Conservation (phyloP, 176 grass and related monocot species). For the Triticum timopheevii region DNA sequence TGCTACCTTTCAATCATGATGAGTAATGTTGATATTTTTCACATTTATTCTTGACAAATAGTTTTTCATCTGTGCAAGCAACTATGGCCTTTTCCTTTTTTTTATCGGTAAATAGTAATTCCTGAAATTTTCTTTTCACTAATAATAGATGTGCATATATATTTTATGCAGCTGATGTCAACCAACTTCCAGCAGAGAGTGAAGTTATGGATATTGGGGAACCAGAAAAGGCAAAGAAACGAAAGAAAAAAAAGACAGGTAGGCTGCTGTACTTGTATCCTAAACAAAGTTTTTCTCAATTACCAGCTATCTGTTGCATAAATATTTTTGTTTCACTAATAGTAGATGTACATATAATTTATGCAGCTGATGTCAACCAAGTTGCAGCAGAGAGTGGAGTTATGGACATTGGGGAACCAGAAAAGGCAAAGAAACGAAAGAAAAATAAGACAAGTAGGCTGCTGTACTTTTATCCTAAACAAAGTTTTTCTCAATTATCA, state of each 20-base stretch:
- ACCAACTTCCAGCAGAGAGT: constrained; percentile 22
- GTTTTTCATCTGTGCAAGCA: not conserved
- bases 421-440: constrained; percentile 46
- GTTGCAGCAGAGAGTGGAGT: constrained; percentile 26
- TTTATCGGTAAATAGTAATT: not conserved
- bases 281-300: constrained; percentile 21
- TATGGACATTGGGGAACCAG: constrained; percentile 38
- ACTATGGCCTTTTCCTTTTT: not conserved
- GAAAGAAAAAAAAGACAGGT: constrained; percentile 55
- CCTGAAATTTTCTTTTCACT: not conserved
- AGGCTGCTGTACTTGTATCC: constrained; percentile 19
- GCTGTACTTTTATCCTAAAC: constrained; percentile 12
- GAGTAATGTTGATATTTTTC: not conserved
- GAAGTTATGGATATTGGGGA: constrained; percentile 37
- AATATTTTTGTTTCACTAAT: not conserved
- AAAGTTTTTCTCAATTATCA: constrained; percentile 16
- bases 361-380: constrained; percentile 28
- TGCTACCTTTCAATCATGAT: not conserved
- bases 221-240: constrained; percentile 42
- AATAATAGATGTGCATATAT: not conserved
- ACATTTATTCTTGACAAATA: constrained; percentile 15
- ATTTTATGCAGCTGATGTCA: constrained; percentile 27
- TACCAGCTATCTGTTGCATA: not conserved
- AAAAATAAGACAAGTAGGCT: constrained; percentile 55
- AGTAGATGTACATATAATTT: constrained; percentile 12